Evolutionary conservation across 805 yeast genomes (phyloP).

Genomic region (Candida succiphila): DNA sequence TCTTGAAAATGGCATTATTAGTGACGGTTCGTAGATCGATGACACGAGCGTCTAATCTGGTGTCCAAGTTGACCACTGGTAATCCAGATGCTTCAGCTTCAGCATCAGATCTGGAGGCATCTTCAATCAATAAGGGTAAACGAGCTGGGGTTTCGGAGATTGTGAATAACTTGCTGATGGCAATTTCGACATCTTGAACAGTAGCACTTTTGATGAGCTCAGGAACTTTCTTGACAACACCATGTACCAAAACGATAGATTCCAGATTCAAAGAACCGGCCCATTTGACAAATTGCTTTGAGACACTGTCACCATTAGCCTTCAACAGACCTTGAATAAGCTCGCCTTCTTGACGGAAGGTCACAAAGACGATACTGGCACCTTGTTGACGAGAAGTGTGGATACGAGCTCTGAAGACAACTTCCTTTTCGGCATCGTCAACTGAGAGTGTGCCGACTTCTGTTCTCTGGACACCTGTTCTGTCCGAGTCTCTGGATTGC

Average conservation of each 20-base stretch:
- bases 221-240: slow-evolving; percentile 72
- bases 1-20: slow-evolving; percentile 93
- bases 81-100: slow-evolving; percentile 87
- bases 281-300: slow-evolving; percentile 97
- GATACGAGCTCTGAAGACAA: slow-evolving; percentile 86
- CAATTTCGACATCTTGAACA: slow-evolving; percentile 82
- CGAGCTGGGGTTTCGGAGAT: slow-evolving; percentile 86
- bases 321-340: slow-evolving; percentile 79
- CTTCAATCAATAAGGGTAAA: slow-evolving; percentile 91
- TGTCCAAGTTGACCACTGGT: slow-evolving; percentile 93
- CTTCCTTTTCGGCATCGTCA: slow-evolving; percentile 62
- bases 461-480: slow-evolving; percentile 58
- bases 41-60: slow-evolving; percentile 90
- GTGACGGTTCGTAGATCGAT: slow-evolving; percentile 95
- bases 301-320: slow-evolving; percentile 58
- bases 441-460: slow-evolving; percentile 47
- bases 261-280: slow-evolving; percentile 78
- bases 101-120: slow-evolving; percentile 89
- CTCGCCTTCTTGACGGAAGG: slow-evolving; percentile 83
- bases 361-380: slow-evolving; percentile 84
- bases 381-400: slow-evolving; percentile 94
- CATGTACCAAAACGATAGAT: slow-evolving; percentile 85
- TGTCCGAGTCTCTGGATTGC: slow-evolving; percentile 46
- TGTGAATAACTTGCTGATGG: slow-evolving; percentile 60
- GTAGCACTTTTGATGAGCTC: slow-evolving; percentile 88